Conservation (phyloP, 177 flowering plant genomes). For the Vitis hybrid region DNA sequence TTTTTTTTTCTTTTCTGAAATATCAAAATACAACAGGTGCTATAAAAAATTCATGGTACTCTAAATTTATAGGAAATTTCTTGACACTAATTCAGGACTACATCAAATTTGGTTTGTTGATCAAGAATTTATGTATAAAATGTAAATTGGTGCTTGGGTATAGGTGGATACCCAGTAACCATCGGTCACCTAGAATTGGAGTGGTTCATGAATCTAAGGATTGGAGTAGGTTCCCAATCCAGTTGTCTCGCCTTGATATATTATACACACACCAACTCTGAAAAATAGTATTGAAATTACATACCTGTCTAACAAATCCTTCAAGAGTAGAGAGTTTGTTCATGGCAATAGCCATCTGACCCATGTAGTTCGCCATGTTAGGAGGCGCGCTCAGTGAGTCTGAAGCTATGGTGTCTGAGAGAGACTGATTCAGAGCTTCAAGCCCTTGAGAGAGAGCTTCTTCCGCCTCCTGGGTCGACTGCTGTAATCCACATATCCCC, state of each 20-base stretch:
- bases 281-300: background rate
- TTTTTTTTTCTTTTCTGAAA: too few relatives aligned
- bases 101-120: too few relatives aligned
- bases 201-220: conserved; percentile 9
- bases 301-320: conserved; percentile 90
- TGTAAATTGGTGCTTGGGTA: background rate
- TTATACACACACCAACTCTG: too few relatives aligned
- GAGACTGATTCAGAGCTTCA: conserved; percentile 70
- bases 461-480: conserved; percentile 85
- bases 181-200: conserved; percentile 15
- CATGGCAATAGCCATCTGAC: conserved; percentile 92
- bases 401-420: conserved; percentile 74
- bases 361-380: conserved; percentile 86
- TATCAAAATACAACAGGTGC: too few relatives aligned
- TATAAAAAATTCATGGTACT: too few relatives aligned
- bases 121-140: background rate
- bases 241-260: background rate
- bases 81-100: too few relatives aligned
- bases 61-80: too few relatives aligned
- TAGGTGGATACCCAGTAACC: background rate
- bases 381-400: conserved; percentile 67
- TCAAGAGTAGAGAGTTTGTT: conserved; percentile 93
- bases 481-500: conserved; percentile 81
- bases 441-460: conserved; percentile 88
- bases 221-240: conserved; percentile 9